phyloP scores from a whole-genome alignment of 75 land plant genomes.

The Sequoia sempervirens region DNA sequence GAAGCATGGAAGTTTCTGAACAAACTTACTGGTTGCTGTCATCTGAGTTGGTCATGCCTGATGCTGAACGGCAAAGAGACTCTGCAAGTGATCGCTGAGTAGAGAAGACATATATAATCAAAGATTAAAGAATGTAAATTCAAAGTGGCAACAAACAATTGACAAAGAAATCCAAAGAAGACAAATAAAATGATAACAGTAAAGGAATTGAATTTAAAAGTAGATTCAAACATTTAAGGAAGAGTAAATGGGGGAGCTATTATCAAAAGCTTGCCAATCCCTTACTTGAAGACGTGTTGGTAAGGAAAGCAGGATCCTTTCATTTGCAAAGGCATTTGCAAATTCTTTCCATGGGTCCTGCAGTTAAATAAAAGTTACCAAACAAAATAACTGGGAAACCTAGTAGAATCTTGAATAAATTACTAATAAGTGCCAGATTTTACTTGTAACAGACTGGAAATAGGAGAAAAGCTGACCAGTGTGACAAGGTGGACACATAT shows the following conservation, averaged over 20 bases:
- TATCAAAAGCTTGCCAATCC: not conserved
- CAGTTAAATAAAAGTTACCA: not conserved
- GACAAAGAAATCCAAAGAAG: not conserved
- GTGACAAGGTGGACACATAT: slow-evolving; percentile 64
- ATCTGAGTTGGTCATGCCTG: slow-evolving; percentile 59
- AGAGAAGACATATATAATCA: slow-evolving; percentile 6
- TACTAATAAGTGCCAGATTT: not conserved
- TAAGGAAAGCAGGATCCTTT: slow-evolving; percentile 33
- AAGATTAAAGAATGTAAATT: not conserved
- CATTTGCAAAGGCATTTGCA: slow-evolving; percentile 78
- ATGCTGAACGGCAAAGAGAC: slow-evolving; percentile 75
- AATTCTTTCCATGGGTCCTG: slow-evolving; percentile 93
- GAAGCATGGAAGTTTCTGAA: not conserved
- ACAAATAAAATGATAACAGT: slow-evolving; percentile 2
- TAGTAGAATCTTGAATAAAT: not conserved
- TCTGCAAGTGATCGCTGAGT: slow-evolving; percentile 86
- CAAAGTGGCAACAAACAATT: not conserved
- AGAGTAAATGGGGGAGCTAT: not conserved
- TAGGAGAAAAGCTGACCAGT: slow-evolving; percentile 47
- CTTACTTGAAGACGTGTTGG: slow-evolving; percentile 53
- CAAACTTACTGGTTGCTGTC: slow-evolving; percentile 71
- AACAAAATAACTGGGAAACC: not conserved
- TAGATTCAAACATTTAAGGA: not conserved
- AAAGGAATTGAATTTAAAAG: not conserved
- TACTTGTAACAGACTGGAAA: not conserved